Base-by-base conservation (phyloP, 2,329 filamentous ascomycete genomes). In the Dichotomopilus funicola region DNA sequence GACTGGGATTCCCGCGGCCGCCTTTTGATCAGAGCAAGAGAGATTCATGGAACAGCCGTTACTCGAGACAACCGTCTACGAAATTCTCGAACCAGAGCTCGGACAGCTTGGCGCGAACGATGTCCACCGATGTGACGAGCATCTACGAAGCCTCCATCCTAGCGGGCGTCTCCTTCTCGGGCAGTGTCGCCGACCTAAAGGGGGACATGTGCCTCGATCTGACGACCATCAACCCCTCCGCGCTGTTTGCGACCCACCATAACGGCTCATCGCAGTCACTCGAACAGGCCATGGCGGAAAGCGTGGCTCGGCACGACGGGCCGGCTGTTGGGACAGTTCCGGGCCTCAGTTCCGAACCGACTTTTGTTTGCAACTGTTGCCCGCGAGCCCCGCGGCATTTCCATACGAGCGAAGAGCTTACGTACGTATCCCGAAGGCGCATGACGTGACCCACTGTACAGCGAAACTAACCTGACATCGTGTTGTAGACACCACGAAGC, bases 321-420 rank as follows among this genome's bases (percentile, higher is more conserved):
- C 35, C 41, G 5, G 45, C 12, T 27, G 9, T 13, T 10, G 37
- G 27, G 19, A 27, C 19, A 27, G 19, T 27, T 12, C 13, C 36
- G 4, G 45, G 10, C 37, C 6, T 13, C 19, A 38, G 19, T 13
- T 46, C 31, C 10, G 48, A 41, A 33, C 46, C 55, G 4, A 47
- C 53, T 7, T 56, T 61, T 40, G 48, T 64, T 9, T 64, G 62
- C 40, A 56, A 57, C 51, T 64, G 62, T 42, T 64, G 62, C 42
- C 61, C 62, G 1, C 44, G 61, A 13, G 40, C 53, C 1, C 62
- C 62, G 12, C 51, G 58, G 9, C 47, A 58, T 12, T 64, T 64
- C 9, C 43, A 53, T 7, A 62, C 60, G 1, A 35, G 27, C 9
- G 59, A 61, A 13, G 61, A 61, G 8, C 35, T 64, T 37, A 31